phyloP scores from a whole-genome alignment of 2,329 filamentous ascomycete genomes.

The Rhinocladiella similis region DNA sequence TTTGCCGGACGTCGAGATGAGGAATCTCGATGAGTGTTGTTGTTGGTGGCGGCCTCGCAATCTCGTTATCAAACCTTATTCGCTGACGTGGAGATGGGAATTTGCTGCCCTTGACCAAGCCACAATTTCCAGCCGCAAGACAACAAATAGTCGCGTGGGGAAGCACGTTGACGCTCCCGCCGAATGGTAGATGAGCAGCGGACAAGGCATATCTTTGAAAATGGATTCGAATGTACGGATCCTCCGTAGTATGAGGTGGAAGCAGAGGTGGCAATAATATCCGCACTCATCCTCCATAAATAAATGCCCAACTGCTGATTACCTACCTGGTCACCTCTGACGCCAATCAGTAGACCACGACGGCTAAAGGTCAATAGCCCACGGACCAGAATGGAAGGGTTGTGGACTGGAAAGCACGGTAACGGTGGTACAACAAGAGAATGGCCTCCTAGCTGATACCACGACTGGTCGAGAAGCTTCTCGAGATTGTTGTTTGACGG shows the following conservation, averaged over 20 bases:
- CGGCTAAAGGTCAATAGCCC: neutral
- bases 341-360: neutral
- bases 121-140: slow-evolving; percentile 18
- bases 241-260: neutral
- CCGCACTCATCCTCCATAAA: neutral
- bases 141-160: slow-evolving; percentile 16
- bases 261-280: neutral
- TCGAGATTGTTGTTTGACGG: no score
- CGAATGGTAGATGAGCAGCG: slow-evolving; percentile 3
- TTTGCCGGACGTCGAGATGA: neutral
- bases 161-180: neutral
- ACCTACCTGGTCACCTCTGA: neutral
- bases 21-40: slow-evolving; percentile 9
- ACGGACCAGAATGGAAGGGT: no score
- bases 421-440: no score
- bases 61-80: slow-evolving; percentile 27
- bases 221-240: neutral
- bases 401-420: no score
- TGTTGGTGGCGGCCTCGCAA: slow-evolving; percentile 21
- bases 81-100: slow-evolving; percentile 18
- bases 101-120: slow-evolving; percentile 17
- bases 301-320: neutral
- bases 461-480: no score
- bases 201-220: slow-evolving; percentile 1
- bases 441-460: no score